Base-by-base conservation (phyloP, 2,329 filamentous ascomycete species). In the Emmonsiellopsis sp. region DNA sequence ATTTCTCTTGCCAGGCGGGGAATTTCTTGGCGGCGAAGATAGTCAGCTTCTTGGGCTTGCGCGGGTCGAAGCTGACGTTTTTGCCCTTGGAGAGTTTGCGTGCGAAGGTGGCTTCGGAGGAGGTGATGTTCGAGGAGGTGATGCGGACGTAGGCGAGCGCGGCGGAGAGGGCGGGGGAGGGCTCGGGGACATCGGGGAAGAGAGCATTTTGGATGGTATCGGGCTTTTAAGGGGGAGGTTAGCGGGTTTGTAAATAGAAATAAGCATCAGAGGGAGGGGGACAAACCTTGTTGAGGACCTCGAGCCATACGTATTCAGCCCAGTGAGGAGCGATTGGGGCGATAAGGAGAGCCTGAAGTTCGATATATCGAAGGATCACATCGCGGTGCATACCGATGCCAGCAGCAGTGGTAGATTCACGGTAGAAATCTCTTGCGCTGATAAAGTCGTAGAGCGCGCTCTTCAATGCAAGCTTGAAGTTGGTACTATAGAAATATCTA, bases 11-110 rank as follows among this genome's bases (percentile, higher is more conserved):
- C 93, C 93, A 97, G 11, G 78, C 78, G 0, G 93, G 93, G 76
- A 87, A 96, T 56, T 82, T 82, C 61, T 83, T 80, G 6, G 89
- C 88, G 49, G 84, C 81, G 74, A 84, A 96, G 65, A 98, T 86
- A 51, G 86, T 90, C 60, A 97, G 82, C 74, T 87, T 88, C 81
- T 96, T 97, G 57, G 88, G 84, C 73, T 91, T 86, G 73, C 88
- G 90, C 40, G 91, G 89, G 71, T 98, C 91, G 67, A 94, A 97
- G 14, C 79, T 76, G 6, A 82, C 80, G 59, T 84, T 80, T 76
- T 96, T 96, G 72, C 92, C 93, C 78, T 97, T 97, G 60, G 86
- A 85, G 71, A 94, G 85, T 77, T 88, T 90, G 80, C 95, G 95
- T 61, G 87, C 55, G 79, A 70, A 68, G 52, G 60, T 79, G 13